A percentile compares a stretch with the other conserved stretches of the same genome.
phyloP scores from a whole-genome alignment of 257 asterid species.

The Prunella vulgaris region DNA sequence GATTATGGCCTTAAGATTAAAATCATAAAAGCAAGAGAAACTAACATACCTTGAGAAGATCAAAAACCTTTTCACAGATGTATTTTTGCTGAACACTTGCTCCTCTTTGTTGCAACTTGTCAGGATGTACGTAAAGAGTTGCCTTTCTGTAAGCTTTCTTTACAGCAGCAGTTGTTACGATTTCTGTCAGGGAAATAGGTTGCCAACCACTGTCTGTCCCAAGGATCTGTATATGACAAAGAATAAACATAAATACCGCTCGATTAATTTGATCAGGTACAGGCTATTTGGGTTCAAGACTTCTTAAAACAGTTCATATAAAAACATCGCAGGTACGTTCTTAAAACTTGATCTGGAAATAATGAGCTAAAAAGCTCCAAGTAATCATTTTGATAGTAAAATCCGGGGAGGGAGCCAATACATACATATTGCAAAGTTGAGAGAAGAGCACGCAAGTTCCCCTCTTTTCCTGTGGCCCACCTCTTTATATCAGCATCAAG shows the following conservation, averaged over 20 bases:
- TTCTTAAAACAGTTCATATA: background rate
- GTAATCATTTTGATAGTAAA: background rate
- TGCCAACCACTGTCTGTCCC: slow-evolving; percentile 92
- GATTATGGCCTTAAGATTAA: background rate
- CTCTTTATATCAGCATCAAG: slow-evolving; percentile 94
- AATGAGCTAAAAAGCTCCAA: background rate
- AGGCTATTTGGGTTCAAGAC: background rate
- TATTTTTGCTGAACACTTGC: slow-evolving; percentile 91
- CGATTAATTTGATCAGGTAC: background rate
- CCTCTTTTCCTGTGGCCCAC: slow-evolving; percentile 94
- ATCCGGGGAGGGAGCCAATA: background rate
- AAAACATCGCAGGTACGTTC: background rate
- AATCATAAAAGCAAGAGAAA: background rate
- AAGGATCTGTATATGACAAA: slow-evolving; percentile 55
- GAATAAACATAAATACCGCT: slow-evolving; percentile 7
- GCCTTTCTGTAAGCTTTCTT: slow-evolving; percentile 94
- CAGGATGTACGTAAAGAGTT: slow-evolving; percentile 95
- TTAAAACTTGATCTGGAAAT: background rate
- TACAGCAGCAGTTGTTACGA: slow-evolving; percentile 70
- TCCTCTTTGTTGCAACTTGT: slow-evolving; percentile 93
- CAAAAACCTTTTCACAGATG: slow-evolving; percentile 89
- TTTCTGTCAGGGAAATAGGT: slow-evolving; percentile 76
- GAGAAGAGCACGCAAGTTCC: slow-evolving; percentile 94
- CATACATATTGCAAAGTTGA: slow-evolving; percentile 96
- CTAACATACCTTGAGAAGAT: slow-evolving; percentile 78